Base-by-base conservation (phyloP, 2,329 filamentous ascomycete species). In the Leptoxyphium fumago region DNA sequence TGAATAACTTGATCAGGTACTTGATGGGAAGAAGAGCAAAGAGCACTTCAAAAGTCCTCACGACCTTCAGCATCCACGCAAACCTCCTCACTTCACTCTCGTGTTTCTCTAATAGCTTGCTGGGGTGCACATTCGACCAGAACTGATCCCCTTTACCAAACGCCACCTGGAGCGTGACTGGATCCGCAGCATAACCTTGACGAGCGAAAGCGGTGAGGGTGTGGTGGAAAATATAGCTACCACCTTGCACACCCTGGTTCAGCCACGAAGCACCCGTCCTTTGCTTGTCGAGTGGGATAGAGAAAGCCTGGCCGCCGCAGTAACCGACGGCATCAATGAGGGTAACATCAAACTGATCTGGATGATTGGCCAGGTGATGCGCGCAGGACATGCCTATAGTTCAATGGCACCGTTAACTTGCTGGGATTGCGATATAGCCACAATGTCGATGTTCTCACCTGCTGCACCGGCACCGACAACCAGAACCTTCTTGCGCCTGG, bases 91-190 rank as follows among this genome's bases (percentile, higher is more conserved):
- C 74, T 50, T 80, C 77, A 4, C 62, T 63, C 13, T 72, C 66
- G 48, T 76, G 73, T 14, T 70, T 64, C 38, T 70, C 67, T 11
- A 80, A 64, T 15, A 80, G 65, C 47, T 71, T 67, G 26, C 72
- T 79, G 0, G 75, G 75, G 52, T 75, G 81, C 43, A 77, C 75
- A 46, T 81, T 81, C 5, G 73, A 77, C 77, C 77, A 81, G 62
- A 81, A 81, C 7, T 66, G 65, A 32, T 76, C 69, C 15, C 69
- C 75, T 53, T 79, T 80, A 52, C 75, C 75, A 49, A 81, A 81
- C 0, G 76, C 73, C 2, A 81, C 69, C 54, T 80, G 75, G 5
- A 80, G 65, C 48, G 74, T 68, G 36, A 80, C 73, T 1, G 71
- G 70, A 54, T 77, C 67, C 2, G 76, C 68, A 42, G 72, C 66